These are phyloP conservation scores for Pelargonium cotyledonis DNA, from an alignment of 441 rosid species.

Conservation along the genomic window DNA sequence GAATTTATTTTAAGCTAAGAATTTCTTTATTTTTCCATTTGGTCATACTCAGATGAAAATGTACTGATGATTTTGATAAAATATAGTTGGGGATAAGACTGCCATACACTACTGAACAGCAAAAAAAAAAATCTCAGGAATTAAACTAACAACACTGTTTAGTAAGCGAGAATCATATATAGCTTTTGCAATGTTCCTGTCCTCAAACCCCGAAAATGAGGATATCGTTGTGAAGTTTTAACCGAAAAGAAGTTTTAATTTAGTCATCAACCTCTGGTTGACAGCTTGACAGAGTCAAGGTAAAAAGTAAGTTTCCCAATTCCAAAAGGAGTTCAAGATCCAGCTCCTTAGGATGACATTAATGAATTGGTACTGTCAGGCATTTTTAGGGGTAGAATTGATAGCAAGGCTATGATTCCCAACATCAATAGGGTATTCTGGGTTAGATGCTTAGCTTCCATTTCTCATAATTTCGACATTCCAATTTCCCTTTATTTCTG, in stretches of 20 bases:
- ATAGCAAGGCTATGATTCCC: neutral
- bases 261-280: neutral
- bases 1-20: neutral
- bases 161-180: neutral
- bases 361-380: neutral
- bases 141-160: neutral
- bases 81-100: neutral
- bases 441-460: neutral
- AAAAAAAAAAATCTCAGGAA: neutral
- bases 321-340: neutral
- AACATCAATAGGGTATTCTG: neutral
- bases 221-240: neutral
- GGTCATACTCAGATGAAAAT: neutral
- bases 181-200: neutral
- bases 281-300: neutral
- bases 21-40: neutral
- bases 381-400: neutral
- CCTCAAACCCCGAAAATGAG: neutral
- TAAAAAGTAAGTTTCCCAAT: neutral
- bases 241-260: neutral
- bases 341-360: neutral
- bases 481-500: neutral
- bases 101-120: neutral
- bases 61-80: neutral
- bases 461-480: neutral